Percentiles rank a stretch among this genome's conserved stretches.
phyloP scores from a whole-genome alignment of 345 rosid genomes.

The Populus ilicifolia region DNA sequence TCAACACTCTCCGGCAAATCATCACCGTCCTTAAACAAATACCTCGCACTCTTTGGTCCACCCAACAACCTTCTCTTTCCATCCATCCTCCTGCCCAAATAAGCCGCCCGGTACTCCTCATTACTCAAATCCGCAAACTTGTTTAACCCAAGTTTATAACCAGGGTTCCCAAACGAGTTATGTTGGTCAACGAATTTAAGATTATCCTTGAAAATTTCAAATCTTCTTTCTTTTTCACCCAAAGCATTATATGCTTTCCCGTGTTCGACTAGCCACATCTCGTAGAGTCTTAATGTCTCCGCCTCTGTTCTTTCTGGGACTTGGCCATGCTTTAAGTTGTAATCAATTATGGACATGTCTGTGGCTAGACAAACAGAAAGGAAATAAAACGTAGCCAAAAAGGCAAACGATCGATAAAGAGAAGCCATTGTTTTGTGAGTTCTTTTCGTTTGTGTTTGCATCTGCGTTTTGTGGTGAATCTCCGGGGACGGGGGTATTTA shows the following conservation, averaged over 20 bases:
- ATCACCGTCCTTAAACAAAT: conserved; percentile 9
- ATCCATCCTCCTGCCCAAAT: conserved; percentile 41
- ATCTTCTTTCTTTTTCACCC: conserved; percentile 55
- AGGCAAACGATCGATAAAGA: background rate
- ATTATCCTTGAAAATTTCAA: conserved; percentile 57
- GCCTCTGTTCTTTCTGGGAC: conserved; percentile 21
- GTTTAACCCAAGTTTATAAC: conserved; percentile 52
- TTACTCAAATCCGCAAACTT: conserved; percentile 63
- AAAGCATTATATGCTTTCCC: conserved; percentile 48
- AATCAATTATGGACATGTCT: conserved; percentile 55
- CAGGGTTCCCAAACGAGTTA: conserved; percentile 34
- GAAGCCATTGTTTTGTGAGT: background rate
- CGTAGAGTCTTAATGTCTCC: conserved; percentile 36
- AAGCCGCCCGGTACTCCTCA: conserved; percentile 42
- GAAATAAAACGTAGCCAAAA: background rate
- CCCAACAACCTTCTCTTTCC: conserved; percentile 1
- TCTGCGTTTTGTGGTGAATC: background rate
- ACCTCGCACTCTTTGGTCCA: conserved; percentile 1
- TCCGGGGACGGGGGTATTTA: background rate
- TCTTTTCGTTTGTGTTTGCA: background rate
- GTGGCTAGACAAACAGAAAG: conserved; percentile 24
- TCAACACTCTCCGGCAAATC: conserved; percentile 23
- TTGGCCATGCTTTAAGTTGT: conserved; percentile 27
- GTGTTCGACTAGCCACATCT: conserved; percentile 54
- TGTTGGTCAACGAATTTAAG: conserved; percentile 47